These are phyloP conservation scores for Wickerhamia fluorescens DNA, from an alignment of 805 yeast species.

Conservation along the genomic window DNA sequence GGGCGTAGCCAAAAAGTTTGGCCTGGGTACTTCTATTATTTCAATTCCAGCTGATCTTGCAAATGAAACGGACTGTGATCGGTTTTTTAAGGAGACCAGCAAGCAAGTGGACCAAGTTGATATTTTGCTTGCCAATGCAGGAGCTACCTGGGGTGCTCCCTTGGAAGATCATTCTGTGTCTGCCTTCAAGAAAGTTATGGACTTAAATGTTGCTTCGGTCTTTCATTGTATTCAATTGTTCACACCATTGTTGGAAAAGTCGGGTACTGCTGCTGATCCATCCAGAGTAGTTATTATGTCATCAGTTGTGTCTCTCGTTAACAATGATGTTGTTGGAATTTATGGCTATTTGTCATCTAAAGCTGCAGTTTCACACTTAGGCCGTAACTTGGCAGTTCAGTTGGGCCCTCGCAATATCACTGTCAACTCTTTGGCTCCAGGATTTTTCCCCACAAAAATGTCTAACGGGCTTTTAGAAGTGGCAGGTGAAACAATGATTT, in stretches of 20 bases:
- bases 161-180: conserved; percentile 52
- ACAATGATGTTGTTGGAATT: conserved; percentile 45
- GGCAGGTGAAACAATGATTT: conserved; percentile 41
- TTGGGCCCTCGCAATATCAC: conserved; percentile 62
- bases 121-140: conserved; percentile 70
- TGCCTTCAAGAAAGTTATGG: conserved; percentile 57
- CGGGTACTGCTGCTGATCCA: conserved; percentile 51
- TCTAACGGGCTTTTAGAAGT: conserved; percentile 53
- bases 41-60: conserved; percentile 56
- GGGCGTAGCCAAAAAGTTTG: conserved; percentile 26
- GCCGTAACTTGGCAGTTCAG: conserved; percentile 55
- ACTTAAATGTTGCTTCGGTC: conserved; percentile 61
- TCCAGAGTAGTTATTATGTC: conserved; percentile 60
- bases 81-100: conserved; percentile 35
- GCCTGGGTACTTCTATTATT: conserved; percentile 22
- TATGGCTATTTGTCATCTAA: conserved; percentile 71
- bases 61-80: conserved; percentile 39
- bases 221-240: conserved; percentile 59
- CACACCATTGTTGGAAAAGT: conserved; percentile 46
- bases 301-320: conserved; percentile 51
- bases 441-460: conserved; percentile 73
- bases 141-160: conserved; percentile 73
- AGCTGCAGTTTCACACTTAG: conserved; percentile 67
- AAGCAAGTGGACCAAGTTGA: conserved; percentile 41
- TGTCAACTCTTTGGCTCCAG: conserved; percentile 69